Base-by-base conservation (phyloP, 768 basidiomycete species). In the Tricholoma bakamatsutake region DNA sequence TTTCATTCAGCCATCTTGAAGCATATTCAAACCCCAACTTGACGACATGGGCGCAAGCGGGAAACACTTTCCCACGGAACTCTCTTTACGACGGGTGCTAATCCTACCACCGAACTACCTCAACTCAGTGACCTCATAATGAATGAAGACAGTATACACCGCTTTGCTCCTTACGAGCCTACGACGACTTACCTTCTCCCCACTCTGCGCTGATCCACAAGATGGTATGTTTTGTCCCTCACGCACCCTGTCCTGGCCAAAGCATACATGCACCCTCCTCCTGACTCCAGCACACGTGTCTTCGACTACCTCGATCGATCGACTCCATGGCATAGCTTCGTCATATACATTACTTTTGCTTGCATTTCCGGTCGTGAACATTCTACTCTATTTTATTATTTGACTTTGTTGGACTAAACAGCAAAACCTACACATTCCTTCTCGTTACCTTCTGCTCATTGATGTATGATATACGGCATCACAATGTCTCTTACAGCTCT, bases 41-140 rank as follows among this genome's bases (percentile, higher is more conserved):
- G 43, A 95, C 94, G 28, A 89, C 87, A 47, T 96, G 94, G 93
- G 76, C 73, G 2, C 77, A 81, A 60, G 92, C 85, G 1, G 89
- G 88, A 40, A 82, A 88, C 64, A 72, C 72, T 0, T 89, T 88
- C 71, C 94, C 94, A 15, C 73, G 83, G 39, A 95, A 93, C 58
- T 71, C 71, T 17, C 60, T 71, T 7, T 74, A 74, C 55, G 67
- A 77, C 51, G 76, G 76, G 30, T 79, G 78, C 61, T 75, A 66
- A 66, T 53, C 39, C 43, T 21, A 55, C 21, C 17, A 17, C 33
- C 37, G 39, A 58, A 8, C 24, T 35, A 10, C 18, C 21, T 34
- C 56, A 18, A 57, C 52, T 48, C 24, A 54, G 57, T 33, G 54
- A 57, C 33, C 53, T 13, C 45, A 57, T 54, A 54, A 57, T 31